phyloP scores from a whole-genome alignment of 768 basidiomycete species.

The Albatrellus ellisii region DNA sequence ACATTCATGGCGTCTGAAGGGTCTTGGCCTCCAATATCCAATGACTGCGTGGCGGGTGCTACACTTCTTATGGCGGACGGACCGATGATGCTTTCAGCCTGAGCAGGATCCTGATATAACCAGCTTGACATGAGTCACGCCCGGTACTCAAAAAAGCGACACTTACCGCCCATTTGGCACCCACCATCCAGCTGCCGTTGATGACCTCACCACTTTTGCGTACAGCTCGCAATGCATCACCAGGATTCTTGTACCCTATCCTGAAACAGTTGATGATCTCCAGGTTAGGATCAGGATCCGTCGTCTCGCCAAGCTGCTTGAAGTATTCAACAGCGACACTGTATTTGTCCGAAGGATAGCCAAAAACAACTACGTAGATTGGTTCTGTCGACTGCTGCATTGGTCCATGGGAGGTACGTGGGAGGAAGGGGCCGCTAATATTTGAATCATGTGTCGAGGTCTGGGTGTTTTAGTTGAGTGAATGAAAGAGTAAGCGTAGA shows the following conservation, averaged over 20 bases:
- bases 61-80: slow-evolving; percentile 15
- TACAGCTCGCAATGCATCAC: slow-evolving; percentile 67
- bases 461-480: too few species aligned
- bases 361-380: slow-evolving; percentile 67
- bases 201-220: slow-evolving; percentile 76
- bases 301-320: slow-evolving; percentile 55
- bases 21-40: slow-evolving; percentile 11
- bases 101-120: slow-evolving; percentile 42
- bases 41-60: slow-evolving; percentile 10
- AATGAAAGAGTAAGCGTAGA: not conserved
- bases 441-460: too few species aligned
- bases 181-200: slow-evolving; percentile 69
- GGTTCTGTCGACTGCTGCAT: slow-evolving; percentile 24
- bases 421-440: slow-evolving; percentile 11
- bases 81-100: slow-evolving; percentile 41
- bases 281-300: slow-evolving; percentile 50
- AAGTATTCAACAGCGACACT: slow-evolving; percentile 62
- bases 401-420: slow-evolving; percentile 12
- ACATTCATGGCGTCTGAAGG: slow-evolving; percentile 10
- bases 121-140: not conserved
- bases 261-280: slow-evolving; percentile 75
- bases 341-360: slow-evolving; percentile 78
- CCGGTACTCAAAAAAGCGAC: slow-evolving; percentile 2
- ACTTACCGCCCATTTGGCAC: slow-evolving; percentile 77
- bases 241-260: slow-evolving; percentile 58